Evolutionary conservation across 768 basidiomycete genomes (phyloP).

Genomic region (Chalciporus piperatus): DNA sequence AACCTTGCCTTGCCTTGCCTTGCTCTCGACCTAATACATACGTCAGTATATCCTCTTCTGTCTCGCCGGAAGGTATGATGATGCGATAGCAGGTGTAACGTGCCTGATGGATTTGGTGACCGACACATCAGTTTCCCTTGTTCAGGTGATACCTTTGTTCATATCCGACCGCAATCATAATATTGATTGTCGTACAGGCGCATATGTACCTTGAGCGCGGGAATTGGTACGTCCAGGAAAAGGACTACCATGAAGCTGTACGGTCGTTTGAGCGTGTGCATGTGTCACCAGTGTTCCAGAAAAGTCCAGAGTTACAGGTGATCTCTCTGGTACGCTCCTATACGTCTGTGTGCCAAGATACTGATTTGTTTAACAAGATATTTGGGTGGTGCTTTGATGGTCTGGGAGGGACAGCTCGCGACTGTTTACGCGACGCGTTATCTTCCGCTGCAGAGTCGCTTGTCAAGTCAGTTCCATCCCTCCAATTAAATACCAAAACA

Average conservation of each 20-base stretch:
- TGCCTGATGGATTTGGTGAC: neutral
- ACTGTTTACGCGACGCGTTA: neutral
- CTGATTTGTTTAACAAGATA: neutral
- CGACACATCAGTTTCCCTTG: neutral
- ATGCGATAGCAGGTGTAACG: slow-evolving; percentile 5
- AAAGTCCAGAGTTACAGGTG: neutral
- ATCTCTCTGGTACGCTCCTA: slow-evolving; percentile 6
- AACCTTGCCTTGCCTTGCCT: too few relatives aligned
- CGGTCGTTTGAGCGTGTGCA: neutral
- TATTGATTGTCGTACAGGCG: neutral
- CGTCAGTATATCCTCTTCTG: slow-evolving; percentile 3
- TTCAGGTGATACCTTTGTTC: neutral
- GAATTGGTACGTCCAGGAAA: neutral
- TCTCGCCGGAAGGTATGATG: neutral
- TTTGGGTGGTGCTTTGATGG: slow-evolving; percentile 9
- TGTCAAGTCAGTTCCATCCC: too few relatives aligned
- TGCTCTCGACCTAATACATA: neutral
- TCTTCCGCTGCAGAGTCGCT: neutral
- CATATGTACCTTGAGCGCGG: slow-evolving; percentile 8
- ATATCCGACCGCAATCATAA: too few relatives aligned
- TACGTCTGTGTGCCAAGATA: too few relatives aligned
- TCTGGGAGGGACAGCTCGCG: neutral
- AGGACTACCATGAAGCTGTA: neutral
- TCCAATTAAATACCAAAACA: too few relatives aligned
- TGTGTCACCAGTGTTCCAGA: neutral